Evolutionary conservation across 306 rosid species (phyloP).

Genomic region (Ammopiptanthus mongolicus): DNA sequence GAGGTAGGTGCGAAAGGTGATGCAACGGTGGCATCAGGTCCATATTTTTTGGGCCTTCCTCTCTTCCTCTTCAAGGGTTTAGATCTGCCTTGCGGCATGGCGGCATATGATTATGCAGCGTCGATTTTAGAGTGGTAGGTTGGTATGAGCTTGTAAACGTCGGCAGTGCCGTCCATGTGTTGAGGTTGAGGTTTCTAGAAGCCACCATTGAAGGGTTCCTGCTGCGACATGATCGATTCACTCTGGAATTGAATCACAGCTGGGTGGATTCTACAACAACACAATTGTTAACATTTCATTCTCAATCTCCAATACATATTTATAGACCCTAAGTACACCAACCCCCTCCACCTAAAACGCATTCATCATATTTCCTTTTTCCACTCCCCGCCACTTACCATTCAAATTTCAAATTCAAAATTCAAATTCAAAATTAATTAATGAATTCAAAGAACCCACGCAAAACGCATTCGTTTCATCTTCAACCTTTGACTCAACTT

Average conservation of each 20-base stretch:
- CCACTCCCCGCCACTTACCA: not conserved
- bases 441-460: not conserved
- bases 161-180: too few relatives aligned
- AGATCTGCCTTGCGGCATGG: too few relatives aligned
- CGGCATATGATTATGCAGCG: too few relatives aligned
- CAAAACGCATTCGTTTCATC: not conserved
- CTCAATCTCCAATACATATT: not conserved
- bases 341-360: not conserved
- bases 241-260: too few relatives aligned
- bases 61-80: conserved; percentile 75
- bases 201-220: too few relatives aligned
- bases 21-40: conserved; percentile 33
- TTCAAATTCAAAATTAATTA: not conserved
- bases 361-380: conserved; percentile 14
- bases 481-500: conserved; percentile 15
- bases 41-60: conserved; percentile 82
- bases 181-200: too few relatives aligned
- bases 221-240: too few relatives aligned
- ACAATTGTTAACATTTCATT: not conserved
- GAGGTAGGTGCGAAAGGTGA: not conserved
- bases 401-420: too few relatives aligned
- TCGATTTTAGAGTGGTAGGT: too few relatives aligned
- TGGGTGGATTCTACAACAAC: not conserved
- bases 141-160: too few relatives aligned
- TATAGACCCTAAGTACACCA: not conserved